Conservation (phyloP, 805 yeast species). For the Spathaspora passalidarum region DNA sequence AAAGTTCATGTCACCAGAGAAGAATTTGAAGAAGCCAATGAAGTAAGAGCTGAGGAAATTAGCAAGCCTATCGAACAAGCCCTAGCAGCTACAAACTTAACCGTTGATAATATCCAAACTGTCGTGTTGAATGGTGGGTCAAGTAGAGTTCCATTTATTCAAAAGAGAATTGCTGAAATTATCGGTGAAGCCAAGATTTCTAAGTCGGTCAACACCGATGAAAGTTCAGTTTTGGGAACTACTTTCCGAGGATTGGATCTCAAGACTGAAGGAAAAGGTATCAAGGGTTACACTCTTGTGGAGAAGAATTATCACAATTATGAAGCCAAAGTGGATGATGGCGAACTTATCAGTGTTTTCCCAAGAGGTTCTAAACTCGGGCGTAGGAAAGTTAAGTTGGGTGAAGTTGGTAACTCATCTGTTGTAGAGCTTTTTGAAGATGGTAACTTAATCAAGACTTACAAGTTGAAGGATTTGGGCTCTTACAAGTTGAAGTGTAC, state of each 20-base stretch:
- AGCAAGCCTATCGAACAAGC: conserved; percentile 55
- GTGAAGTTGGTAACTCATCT: conserved; percentile 26
- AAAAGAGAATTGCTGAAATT: conserved; percentile 51
- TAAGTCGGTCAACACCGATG: conserved; percentile 92
- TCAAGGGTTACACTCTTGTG: conserved; percentile 53
- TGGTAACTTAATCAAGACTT: conserved; percentile 30
- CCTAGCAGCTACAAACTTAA: conserved; percentile 28
- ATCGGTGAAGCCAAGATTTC: conserved; percentile 63
- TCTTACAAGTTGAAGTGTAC: conserved; percentile 41
- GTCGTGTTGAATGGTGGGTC: conserved; percentile 89
- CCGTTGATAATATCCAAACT: conserved; percentile 47
- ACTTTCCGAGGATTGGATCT: conserved; percentile 74
- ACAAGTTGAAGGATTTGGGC: conserved; percentile 23
- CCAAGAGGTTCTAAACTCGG: conserved; percentile 43
- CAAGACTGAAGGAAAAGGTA: conserved; percentile 63
- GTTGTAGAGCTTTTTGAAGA: conserved; percentile 36
- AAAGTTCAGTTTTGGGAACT: conserved; percentile 87
- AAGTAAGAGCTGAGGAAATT: conserved; percentile 45
- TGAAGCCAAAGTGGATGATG: conserved; percentile 21
- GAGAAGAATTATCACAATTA: conserved; percentile 53
- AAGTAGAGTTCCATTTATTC: conserved; percentile 85
- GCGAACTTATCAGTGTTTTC: conserved; percentile 33
- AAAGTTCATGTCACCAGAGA: conserved; percentile 62
- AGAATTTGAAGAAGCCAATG: conserved; percentile 67
- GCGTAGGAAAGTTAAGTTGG: conserved; percentile 33